Evolutionary conservation across 2,329 filamentous ascomycete genomes (phyloP).

Genomic region (Penicillium sp.): DNA sequence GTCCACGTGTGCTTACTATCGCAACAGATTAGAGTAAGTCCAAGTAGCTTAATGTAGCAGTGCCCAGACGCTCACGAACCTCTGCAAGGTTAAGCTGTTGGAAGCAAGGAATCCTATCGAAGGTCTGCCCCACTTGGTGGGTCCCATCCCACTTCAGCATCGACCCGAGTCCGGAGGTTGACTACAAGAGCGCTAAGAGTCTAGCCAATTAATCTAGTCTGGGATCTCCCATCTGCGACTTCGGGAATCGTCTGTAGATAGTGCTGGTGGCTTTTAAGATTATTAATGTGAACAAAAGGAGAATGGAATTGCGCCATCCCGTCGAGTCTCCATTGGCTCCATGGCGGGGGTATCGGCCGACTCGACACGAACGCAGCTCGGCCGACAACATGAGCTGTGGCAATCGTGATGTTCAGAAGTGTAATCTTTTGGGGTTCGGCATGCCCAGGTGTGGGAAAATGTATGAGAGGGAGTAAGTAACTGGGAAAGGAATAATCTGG

Average conservation of each 20-base stretch:
- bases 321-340: slow-evolving; percentile 29
- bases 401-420: not conserved
- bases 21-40: not conserved
- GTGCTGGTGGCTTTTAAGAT: not conserved
- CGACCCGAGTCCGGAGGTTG: not conserved
- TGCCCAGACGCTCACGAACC: not conserved
- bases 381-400: slow-evolving; percentile 18
- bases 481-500: not conserved
- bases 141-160: not conserved
- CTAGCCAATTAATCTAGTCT: not conserved
- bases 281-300: slow-evolving; percentile 4
- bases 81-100: not conserved
- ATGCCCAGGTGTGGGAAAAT: not conserved
- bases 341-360: slow-evolving; percentile 23
- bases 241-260: not conserved
- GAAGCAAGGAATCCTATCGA: not conserved
- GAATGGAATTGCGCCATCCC: slow-evolving; percentile 35
- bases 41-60: not conserved
- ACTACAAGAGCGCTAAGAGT: not conserved
- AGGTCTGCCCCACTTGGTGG: slow-evolving; percentile 6
- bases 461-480: not conserved
- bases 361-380: slow-evolving; percentile 13
- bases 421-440: not conserved
- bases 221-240: not conserved
- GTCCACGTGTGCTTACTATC: not conserved